phyloP scores from a whole-genome alignment of 495 filamentous ascomycete species.

The Aspergillus avenaceus region DNA sequence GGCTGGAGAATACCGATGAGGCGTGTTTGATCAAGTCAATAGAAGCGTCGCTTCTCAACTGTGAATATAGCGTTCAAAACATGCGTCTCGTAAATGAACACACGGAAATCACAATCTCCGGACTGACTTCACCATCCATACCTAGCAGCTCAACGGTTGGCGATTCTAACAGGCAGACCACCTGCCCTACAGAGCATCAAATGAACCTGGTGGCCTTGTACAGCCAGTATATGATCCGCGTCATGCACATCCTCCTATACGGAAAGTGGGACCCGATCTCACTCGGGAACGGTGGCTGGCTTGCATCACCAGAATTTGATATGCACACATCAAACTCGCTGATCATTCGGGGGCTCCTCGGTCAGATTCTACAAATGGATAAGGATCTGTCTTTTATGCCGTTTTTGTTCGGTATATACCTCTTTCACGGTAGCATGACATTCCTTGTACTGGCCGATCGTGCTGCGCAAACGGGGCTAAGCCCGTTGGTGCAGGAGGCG shows the following conservation, averaged over 20 bases:
- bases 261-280: constrained; percentile 59
- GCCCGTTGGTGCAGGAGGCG: constrained; percentile 46
- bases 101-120: too few relatives aligned
- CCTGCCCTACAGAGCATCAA: too few relatives aligned
- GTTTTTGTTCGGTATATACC: constrained; percentile 58
- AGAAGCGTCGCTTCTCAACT: too few relatives aligned
- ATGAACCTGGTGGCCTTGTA: constrained; percentile 17
- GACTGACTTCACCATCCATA: too few relatives aligned
- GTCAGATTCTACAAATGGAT: constrained; percentile 50
- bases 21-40: too few relatives aligned
- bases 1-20: constrained; percentile 47
- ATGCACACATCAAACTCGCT: constrained; percentile 51
- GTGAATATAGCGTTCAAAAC: too few relatives aligned
- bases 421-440: constrained; percentile 56
- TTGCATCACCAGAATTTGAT: constrained; percentile 49
- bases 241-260: constrained; percentile 53
- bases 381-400: constrained; percentile 58
- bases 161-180: too few relatives aligned
- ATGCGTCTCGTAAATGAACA: too few relatives aligned
- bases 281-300: constrained; percentile 56
- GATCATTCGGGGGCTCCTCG: too few relatives aligned
- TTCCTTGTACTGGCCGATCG: constrained; percentile 52
- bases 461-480: constrained; percentile 50
- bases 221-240: constrained; percentile 50
- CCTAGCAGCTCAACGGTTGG: too few relatives aligned